Percentiles rank a stretch among this genome's conserved stretches.
Evolutionary conservation across 2,329 filamentous ascomycete species (phyloP).

Genomic region (Ceratocystis cubensis): DNA sequence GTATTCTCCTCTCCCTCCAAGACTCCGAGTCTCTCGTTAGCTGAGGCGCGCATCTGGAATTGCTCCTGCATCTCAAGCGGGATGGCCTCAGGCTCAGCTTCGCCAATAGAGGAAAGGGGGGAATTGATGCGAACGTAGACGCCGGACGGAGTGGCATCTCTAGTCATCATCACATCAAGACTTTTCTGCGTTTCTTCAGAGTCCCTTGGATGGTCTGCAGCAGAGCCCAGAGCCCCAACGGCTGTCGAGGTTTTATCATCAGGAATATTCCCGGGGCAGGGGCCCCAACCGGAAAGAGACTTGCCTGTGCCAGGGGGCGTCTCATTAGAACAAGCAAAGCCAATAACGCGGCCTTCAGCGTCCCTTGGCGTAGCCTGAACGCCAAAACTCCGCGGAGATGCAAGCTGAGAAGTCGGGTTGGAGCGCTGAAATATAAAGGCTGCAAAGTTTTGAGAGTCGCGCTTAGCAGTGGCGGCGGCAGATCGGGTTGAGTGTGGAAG

Average conservation of each 20-base stretch:
- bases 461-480: neutral
- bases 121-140: conserved; percentile 21
- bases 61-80: conserved; percentile 20
- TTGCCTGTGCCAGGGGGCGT: conserved; percentile 25
- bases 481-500: neutral
- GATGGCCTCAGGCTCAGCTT: conserved; percentile 30
- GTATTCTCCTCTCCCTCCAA: conserved; percentile 50
- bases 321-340: conserved; percentile 42
- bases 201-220: neutral
- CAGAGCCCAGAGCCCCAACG: neutral
- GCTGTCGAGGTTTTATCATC: neutral
- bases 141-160: neutral
- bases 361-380: conserved; percentile 44
- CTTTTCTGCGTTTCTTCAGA: neutral
- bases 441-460: conserved; percentile 40
- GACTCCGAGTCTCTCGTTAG: conserved; percentile 11
- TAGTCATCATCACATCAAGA: neutral
- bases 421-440: conserved; percentile 48
- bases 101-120: conserved; percentile 31
- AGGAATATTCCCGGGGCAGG: conserved; percentile 16
- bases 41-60: conserved; percentile 18
- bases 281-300: conserved; percentile 15
- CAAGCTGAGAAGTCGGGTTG: conserved; percentile 37
- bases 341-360: conserved; percentile 41
- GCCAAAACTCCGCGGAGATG: conserved; percentile 38